Conservation (phyloP, 306 rosid species). For the Trifolium repens region DNA sequence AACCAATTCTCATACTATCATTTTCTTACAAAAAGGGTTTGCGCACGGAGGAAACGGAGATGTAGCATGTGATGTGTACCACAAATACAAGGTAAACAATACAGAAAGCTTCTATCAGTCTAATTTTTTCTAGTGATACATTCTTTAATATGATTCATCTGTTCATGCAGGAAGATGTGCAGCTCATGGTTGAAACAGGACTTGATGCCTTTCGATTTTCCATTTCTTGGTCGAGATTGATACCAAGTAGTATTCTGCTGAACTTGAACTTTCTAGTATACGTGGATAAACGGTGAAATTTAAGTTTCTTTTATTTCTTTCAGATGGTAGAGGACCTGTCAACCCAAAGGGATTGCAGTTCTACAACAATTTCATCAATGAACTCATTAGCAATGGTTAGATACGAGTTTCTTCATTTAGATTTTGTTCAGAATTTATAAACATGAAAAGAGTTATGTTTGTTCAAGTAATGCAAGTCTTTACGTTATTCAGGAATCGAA, state of each 20-base stretch:
- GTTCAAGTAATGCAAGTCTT: no score
- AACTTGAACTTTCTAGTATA: not conserved
- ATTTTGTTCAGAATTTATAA: not conserved
- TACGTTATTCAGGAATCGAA: conserved; percentile 57
- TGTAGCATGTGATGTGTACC: conserved; percentile 65
- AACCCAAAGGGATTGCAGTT: conserved; percentile 74
- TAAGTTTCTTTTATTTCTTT: not conserved
- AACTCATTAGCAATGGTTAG: conserved; percentile 56
- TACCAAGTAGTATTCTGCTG: conserved; percentile 65
- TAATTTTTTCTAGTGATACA: conserved; percentile 1
- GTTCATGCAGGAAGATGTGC: conserved; percentile 73
- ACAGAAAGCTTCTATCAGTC: not conserved
- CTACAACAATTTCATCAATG: conserved; percentile 78
- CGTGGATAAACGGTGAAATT: not conserved
- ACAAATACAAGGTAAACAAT: conserved; percentile 70
- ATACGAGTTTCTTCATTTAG: conserved; percentile 29
- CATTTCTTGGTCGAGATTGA: conserved; percentile 88
- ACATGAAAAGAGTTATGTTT: not conserved
- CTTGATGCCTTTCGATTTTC: conserved; percentile 77
- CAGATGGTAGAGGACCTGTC: conserved; percentile 73
- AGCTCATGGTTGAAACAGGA: conserved; percentile 69
- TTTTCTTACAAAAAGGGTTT: conserved; percentile 40
- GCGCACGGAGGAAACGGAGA: conserved; percentile 61
- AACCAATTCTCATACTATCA: not conserved
- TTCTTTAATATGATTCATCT: not conserved